Evolutionary conservation across 2,329 filamentous ascomycete species (phyloP).

Genomic region (Calonectria hongkongensis): DNA sequence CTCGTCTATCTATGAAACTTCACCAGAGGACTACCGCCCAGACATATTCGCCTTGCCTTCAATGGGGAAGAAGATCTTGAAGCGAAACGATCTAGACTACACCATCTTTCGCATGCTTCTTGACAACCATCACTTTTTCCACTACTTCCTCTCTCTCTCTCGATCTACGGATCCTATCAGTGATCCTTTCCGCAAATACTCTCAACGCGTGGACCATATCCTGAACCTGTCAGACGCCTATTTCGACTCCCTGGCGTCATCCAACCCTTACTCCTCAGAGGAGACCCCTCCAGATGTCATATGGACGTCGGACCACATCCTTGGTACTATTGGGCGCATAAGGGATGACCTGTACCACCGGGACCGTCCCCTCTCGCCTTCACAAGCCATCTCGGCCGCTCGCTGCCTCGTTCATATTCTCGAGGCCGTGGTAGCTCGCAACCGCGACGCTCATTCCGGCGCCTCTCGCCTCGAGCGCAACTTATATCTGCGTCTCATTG

Average conservation of each 20-base stretch:
- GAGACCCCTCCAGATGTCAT: slow-evolving; percentile 63
- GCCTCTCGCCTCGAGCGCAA: slow-evolving; percentile 61
- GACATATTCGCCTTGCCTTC: slow-evolving; percentile 65
- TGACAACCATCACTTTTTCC: slow-evolving; percentile 72
- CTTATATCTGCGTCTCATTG: slow-evolving; percentile 69
- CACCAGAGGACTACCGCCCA: slow-evolving; percentile 66
- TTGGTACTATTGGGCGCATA: slow-evolving; percentile 65
- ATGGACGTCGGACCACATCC: slow-evolving; percentile 71
- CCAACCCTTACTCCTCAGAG: slow-evolving; percentile 15
- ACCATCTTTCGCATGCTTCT: slow-evolving; percentile 73
- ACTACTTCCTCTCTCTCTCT: slow-evolving; percentile 69
- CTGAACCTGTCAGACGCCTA: slow-evolving; percentile 65
- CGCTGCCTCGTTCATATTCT: slow-evolving; percentile 70
- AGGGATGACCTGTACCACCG: slow-evolving; percentile 63
- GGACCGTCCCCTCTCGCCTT: slow-evolving; percentile 59
- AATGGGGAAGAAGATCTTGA: slow-evolving; percentile 60
- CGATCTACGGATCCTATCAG: slow-evolving; percentile 66
- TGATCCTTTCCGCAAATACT: slow-evolving; percentile 69
- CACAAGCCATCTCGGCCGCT: slow-evolving; percentile 67
- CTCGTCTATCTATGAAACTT: slow-evolving; percentile 63
- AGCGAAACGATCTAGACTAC: slow-evolving; percentile 68
- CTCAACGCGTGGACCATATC: slow-evolving; percentile 68
- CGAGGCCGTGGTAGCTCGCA: slow-evolving; percentile 64
- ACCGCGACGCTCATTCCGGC: slow-evolving; percentile 60
- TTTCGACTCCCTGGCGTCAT: slow-evolving; percentile 35